A percentile compares a stretch with the other conserved stretches of the same genome.
These are phyloP conservation scores for Fusarium tanahbumbuense DNA, from an alignment of 2,329 filamentous ascomycete species.

Conservation along the genomic window DNA sequence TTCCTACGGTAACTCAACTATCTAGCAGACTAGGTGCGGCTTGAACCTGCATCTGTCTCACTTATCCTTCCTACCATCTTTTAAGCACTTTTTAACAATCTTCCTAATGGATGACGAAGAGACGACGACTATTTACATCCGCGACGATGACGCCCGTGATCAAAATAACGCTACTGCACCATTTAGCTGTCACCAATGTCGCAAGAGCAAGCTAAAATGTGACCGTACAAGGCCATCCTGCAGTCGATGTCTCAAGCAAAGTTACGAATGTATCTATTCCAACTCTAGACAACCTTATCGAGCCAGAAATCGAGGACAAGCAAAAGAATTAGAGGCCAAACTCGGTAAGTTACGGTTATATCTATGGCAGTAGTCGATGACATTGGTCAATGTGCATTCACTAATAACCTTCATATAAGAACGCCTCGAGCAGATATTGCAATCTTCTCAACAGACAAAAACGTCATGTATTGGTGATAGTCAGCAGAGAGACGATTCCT, in stretches of 20 bases:
- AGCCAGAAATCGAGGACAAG: background rate
- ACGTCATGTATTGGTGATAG: too few relatives aligned
- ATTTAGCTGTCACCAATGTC: conserved; percentile 10
- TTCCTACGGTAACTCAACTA: background rate
- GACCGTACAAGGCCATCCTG: conserved; percentile 13
- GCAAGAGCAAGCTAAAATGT: conserved; percentile 22
- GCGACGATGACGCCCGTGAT: too few relatives aligned
- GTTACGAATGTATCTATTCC: conserved; percentile 16
- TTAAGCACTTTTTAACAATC: too few relatives aligned
- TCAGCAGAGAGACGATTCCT: accelerated
- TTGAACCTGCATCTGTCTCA: too few relatives aligned
- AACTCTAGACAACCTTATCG: conserved; percentile 11
- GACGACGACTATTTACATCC: too few relatives aligned
- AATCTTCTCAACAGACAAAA: background rate
- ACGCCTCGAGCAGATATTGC: conserved; percentile 7
- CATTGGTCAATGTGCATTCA: background rate
- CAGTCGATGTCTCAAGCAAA: conserved; percentile 17
- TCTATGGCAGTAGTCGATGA: too few relatives aligned
- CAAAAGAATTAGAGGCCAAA: conserved; percentile 11
- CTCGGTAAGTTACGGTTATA: background rate
- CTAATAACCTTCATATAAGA: background rate
- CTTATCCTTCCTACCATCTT: too few relatives aligned
- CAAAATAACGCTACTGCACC: too few relatives aligned
- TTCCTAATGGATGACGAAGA: too few relatives aligned
- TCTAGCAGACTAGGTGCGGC: too few relatives aligned